Evolutionary conservation across 306 rosid species (phyloP).

Genomic region (Gleditsia sinensis): DNA sequence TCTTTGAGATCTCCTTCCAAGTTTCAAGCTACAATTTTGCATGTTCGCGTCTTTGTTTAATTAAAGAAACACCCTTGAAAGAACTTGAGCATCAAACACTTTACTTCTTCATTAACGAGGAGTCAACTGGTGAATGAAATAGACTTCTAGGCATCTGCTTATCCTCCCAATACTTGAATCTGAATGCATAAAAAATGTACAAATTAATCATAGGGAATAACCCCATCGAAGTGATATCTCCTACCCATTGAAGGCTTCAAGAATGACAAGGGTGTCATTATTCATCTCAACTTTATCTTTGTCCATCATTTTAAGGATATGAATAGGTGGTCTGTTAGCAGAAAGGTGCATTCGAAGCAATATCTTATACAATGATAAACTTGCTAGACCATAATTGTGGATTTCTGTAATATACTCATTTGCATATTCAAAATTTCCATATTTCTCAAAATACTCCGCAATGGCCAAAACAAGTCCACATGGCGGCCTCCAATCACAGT

Average conservation of each 20-base stretch:
- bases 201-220: conserved; percentile 19
- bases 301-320: conserved; percentile 61
- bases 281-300: conserved; percentile 56
- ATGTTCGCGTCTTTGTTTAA: background rate
- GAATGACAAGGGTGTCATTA: conserved; percentile 53
- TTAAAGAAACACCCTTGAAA: background rate
- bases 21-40: background rate
- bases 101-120: background rate
- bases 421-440: conserved; percentile 54
- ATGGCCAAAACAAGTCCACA: conserved; percentile 50
- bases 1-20: background rate
- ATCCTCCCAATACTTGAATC: conserved; percentile 3
- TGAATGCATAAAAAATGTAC: background rate
- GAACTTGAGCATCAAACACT: no score
- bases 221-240: background rate
- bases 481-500: conserved; percentile 70
- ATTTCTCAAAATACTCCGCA: conserved; percentile 58
- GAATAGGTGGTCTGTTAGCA: conserved; percentile 47
- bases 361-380: conserved; percentile 54
- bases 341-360: conserved; percentile 60
- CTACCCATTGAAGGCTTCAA: conserved; percentile 38
- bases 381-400: conserved; percentile 49
- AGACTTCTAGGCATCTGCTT: conserved; percentile 20
- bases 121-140: conserved; percentile 7
- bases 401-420: conserved; percentile 43